Conservation (phyloP, 139 green algal genomes). For the Chlamydomonas asymmetrica region DNA sequence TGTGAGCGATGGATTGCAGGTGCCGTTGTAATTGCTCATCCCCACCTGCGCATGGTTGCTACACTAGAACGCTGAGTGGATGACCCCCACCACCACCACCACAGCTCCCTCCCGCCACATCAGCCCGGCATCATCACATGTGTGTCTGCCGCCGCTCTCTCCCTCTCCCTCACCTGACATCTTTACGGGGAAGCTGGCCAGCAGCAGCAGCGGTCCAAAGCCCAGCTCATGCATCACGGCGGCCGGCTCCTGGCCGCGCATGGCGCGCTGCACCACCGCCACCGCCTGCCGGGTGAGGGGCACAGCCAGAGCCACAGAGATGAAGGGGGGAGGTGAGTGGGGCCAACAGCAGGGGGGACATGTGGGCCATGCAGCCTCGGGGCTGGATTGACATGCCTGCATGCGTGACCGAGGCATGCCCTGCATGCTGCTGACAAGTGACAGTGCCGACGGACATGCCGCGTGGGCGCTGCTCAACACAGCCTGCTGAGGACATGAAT, state of each 20-base stretch:
- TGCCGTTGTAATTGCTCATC: background rate
- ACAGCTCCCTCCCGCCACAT: background rate
- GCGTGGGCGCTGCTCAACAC: no score
- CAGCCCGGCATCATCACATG: background rate
- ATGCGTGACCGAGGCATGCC: no score
- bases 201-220: conserved; percentile 78
- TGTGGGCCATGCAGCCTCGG: no score
- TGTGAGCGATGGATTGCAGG: background rate
- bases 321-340: background rate
- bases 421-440: no score
- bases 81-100: background rate
- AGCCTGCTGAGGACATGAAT: no score
- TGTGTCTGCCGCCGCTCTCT: background rate
- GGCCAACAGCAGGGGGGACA: background rate
- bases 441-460: no score
- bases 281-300: conserved; percentile 46
- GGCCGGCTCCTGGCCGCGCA: conserved; percentile 45
- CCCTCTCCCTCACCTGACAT: conserved; percentile 82
- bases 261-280: conserved; percentile 81
- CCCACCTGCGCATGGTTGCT: background rate
- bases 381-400: no score
- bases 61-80: background rate
- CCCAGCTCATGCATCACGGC: conserved; percentile 69
- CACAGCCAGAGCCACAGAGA: background rate
- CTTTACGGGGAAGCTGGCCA: conserved; percentile 73